phyloP scores from a whole-genome alignment of 2,329 filamentous ascomycete genomes.

The Colletotrichum viniferum region DNA sequence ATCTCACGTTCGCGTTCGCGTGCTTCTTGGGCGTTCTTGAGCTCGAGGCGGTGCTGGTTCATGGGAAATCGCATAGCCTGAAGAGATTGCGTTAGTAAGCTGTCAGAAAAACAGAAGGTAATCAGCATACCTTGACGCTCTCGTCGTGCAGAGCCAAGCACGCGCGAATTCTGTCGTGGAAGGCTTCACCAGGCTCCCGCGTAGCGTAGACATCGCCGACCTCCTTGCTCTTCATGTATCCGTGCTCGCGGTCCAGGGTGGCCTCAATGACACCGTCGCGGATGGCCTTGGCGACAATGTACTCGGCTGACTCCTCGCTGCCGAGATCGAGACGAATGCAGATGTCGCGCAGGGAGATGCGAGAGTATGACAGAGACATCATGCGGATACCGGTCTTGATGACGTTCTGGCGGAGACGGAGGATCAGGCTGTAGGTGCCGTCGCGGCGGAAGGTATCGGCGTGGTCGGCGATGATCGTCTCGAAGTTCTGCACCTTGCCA shows the following conservation, averaged over 20 bases:
- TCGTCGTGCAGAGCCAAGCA: conserved; percentile 94
- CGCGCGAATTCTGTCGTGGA: conserved; percentile 94
- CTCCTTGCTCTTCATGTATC: conserved; percentile 99
- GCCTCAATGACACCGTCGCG: conserved; percentile 97
- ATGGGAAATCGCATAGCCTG: conserved; percentile 99
- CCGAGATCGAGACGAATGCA: conserved; percentile 93
- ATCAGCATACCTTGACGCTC: conserved; percentile 81
- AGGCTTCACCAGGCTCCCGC: conserved; percentile 92
- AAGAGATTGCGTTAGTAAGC: conserved; percentile 27
- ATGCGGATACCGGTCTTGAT: conserved; percentile 99
- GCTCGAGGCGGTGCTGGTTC: conserved; percentile 96
- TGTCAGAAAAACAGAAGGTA: background rate
- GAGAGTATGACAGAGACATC: conserved; percentile 98
- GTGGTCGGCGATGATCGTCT: conserved; percentile 82
- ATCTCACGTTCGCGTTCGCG: conserved; percentile 94
- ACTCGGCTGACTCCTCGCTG: conserved; percentile 96
- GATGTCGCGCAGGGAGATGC: conserved; percentile 95
- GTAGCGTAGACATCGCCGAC: conserved; percentile 96
- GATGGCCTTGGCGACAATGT: conserved; percentile 98
- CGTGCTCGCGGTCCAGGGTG: conserved; percentile 88
- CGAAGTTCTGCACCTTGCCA: conserved; percentile 93
- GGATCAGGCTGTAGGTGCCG: conserved; percentile 92
- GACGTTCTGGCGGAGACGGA: conserved; percentile 95
- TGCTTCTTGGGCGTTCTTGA: conserved; percentile 99
- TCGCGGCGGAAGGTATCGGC: conserved; percentile 88